Evolutionary conservation across 495 filamentous ascomycete genomes (phyloP), one percentile per base, ranked within the genome.

Genomic region (Penicillium manginii): DNA sequence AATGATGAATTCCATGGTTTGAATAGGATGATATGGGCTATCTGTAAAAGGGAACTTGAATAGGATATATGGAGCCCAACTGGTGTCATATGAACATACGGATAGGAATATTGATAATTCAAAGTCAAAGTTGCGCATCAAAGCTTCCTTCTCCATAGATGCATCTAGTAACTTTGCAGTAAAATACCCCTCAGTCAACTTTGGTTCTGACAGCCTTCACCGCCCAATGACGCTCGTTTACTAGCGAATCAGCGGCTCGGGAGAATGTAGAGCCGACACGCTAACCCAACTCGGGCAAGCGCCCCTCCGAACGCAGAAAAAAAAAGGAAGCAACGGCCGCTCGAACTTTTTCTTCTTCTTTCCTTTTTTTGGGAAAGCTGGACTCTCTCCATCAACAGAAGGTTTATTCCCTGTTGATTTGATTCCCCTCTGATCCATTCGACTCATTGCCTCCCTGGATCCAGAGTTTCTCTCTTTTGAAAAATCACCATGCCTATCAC

Each of bases 401-500:
- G 68, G 68, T 78, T 74, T 75, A 65, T 64, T 64, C 69, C 73
- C 72, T 76, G 75, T 80, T 79, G 77, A 76, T 78, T 74, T 69
- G 64, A 60, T 43, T 29, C 57, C 39, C 45, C 48, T 60, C 50
- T 35, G 39, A 22, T 55, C 52, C 53, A 49, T 52, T 48, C 21
- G 46, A 47, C 57, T 14, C 39, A 23, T 47, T 64, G 37, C 39
- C 1, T 45, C 31, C 59, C 46, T 55, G 52, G 17, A 50, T 46
- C 45, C 46, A 54, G 57, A 68, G 60, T 60, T 57, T 47, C 62
- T 53, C 51, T 68, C 58, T 58, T 63, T 65, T 68, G 4, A 39
- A 73, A 83, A 67, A 60, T 70, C 73, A 83, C 67, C 60, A 92
- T 92, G 89, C 82, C 88, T 72, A 81, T 87, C 66, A 78, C 83